Evolutionary conservation across 768 basidiomycete species (phyloP), one percentile per base, ranked within the genome.

Genomic region (Boletus huronensis): DNA sequence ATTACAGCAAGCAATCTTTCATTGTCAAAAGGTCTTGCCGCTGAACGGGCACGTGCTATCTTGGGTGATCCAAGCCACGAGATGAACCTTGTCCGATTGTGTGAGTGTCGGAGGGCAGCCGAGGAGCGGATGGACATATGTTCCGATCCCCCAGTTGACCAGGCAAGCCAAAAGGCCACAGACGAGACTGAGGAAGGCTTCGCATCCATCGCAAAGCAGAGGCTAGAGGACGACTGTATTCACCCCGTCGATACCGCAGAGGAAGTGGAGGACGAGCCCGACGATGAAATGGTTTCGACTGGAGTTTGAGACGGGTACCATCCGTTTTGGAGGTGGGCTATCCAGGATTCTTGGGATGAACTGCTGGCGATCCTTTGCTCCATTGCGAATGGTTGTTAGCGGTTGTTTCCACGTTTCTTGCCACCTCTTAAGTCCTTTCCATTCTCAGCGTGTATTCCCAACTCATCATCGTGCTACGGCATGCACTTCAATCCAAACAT

Each of bases 1-100:
- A 74, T 90, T 31, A 71, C 81, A 11, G 82, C 82, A 10, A 60
- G 73, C 6, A 88, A 82, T 56, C 69, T 76, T 34, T 75, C 77
- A 1, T 74, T 88, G n/a, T 84, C 87, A 4, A 88, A 84, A 63
- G 84, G 83, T 28, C 76, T 84, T 42, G 87, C 83, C 2, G 79
- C 88, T 2, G 85, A 88, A 65, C 72, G 77, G 25, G 86, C 87
- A 0, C 69, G 82, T 38, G 64, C 71, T n/a, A 67, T 81, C 29
- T 72, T 90, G 53, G 74, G 71, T 51, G 80, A 85, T 54, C 54
- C 72, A 2, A 62, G 60, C 19, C 79, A 77, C 25, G 77, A 78
- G 0, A 75, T 76, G 51, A 72, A 66, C 40, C 68, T 90, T 29
- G 55, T 66, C 2, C 66, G 63, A 8, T 44, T 82, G 34, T 82